Evolutionary conservation across 257 asterid species (phyloP).

Genomic region (Nicotiana tomentosiformis): DNA sequence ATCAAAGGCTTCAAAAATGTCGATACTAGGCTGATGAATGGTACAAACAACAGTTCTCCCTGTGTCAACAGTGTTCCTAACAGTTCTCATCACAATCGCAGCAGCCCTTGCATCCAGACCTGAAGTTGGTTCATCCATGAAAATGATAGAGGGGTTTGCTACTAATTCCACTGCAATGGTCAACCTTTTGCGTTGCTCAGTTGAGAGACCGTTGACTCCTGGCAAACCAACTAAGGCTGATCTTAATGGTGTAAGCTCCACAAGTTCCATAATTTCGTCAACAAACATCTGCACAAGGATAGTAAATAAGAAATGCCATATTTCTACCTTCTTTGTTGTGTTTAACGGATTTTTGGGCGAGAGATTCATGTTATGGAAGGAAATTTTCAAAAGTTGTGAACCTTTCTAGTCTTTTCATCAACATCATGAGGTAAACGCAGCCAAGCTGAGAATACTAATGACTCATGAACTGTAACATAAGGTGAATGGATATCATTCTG

Average conservation of each 20-base stretch:
- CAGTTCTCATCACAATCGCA: constrained; percentile 80
- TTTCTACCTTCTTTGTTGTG: neutral
- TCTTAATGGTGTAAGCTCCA: constrained; percentile 49
- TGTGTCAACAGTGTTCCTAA: constrained; percentile 66
- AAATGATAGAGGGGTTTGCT: constrained; percentile 73
- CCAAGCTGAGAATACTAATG: constrained; percentile 69
- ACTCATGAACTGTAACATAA: constrained; percentile 59
- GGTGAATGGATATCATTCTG: constrained; percentile 82
- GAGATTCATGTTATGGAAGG: neutral
- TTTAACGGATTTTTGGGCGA: neutral
- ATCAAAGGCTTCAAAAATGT: constrained; percentile 71
- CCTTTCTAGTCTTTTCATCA: constrained; percentile 41
- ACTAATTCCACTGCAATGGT: constrained; percentile 78
- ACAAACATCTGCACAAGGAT: constrained; percentile 45
- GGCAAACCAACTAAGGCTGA: constrained; percentile 67
- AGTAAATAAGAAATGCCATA: neutral
- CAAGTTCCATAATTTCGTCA: constrained; percentile 74
- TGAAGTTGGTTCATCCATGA: constrained; percentile 85
- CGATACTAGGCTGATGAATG: constrained; percentile 79
- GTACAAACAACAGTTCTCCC: constrained; percentile 82
- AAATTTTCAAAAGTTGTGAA: neutral
- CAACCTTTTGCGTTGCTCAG: constrained; percentile 72
- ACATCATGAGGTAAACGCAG: constrained; percentile 52
- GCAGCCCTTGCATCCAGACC: constrained; percentile 89
- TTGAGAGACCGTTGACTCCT: constrained; percentile 62